These are phyloP conservation scores for Nicotiana attenuata DNA, from an alignment of 257 asterid species.

Conservation along the genomic window DNA sequence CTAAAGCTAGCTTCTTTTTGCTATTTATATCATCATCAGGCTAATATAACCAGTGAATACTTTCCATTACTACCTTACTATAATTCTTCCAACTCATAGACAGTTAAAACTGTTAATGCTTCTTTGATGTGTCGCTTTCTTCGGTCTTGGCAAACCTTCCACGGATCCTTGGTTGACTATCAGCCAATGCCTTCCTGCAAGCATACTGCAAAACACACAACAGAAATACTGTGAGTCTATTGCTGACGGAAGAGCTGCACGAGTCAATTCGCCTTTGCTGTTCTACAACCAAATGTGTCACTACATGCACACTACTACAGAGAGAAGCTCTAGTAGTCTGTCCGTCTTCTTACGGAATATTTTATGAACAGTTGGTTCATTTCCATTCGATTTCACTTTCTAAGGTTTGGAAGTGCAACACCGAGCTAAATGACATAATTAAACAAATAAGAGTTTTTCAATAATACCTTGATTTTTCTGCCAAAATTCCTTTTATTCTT, in stretches of 20 bases:
- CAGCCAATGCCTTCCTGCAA: conserved; percentile 95
- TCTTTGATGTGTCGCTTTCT: conserved; percentile 38
- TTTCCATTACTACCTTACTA: conserved; percentile 1
- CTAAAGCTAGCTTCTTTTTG: conserved; percentile 5
- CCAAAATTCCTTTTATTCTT: conserved; percentile 84
- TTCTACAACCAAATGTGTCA: neutral
- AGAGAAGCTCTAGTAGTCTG: neutral
- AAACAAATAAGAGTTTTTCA: neutral
- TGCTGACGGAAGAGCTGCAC: neutral
- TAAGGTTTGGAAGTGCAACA: neutral
- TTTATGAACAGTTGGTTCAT: neutral
- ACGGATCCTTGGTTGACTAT: conserved; percentile 86
- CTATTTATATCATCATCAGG: neutral
- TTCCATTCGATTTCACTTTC: neutral
- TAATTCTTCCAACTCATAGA: conserved; percentile 13
- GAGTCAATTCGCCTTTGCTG: neutral
- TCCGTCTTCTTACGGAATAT: neutral
- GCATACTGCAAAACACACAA: conserved; percentile 52
- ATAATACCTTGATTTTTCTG: conserved; percentile 73
- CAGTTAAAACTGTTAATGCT: conserved; percentile 21
- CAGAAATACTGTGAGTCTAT: conserved; percentile 6
- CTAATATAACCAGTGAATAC: neutral
- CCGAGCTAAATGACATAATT: neutral
- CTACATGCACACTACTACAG: neutral
- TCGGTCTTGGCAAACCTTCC: conserved; percentile 88